Conservation (phyloP, 2,329 filamentous ascomycete species). For the Talaromyces atroroseus region DNA sequence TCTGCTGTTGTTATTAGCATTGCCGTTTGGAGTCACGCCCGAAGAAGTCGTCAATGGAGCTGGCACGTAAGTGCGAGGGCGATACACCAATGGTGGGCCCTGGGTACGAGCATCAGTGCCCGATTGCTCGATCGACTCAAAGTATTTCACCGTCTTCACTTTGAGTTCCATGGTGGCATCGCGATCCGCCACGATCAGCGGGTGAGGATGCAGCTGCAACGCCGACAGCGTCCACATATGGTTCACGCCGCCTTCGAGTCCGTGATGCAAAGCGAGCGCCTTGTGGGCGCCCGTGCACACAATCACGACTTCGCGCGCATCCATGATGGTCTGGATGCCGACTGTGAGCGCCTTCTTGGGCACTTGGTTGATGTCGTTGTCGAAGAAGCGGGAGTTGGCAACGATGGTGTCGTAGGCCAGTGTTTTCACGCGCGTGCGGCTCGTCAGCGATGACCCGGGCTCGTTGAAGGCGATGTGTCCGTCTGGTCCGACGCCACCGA, state of each 20-base stretch:
- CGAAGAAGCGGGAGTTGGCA: constrained; percentile 80
- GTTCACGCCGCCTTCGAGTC: constrained; percentile 75
- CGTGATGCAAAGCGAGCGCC: constrained; percentile 70
- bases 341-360: constrained; percentile 80
- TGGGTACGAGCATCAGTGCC: constrained; percentile 46
- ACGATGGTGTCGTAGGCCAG: constrained; percentile 81
- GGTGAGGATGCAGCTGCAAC: constrained; percentile 73
- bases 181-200: constrained; percentile 78
- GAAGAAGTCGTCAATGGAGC: constrained; percentile 21
- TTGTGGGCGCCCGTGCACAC: constrained; percentile 80
- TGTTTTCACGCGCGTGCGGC: constrained; percentile 78
- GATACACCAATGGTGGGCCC: constrained; percentile 39
- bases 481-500: constrained; percentile 79
- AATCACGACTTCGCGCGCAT: constrained; percentile 74
- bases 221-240: constrained; percentile 88
- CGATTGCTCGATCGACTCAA: constrained; percentile 65
- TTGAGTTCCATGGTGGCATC: constrained; percentile 68
- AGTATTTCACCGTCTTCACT: constrained; percentile 70
- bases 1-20: background rate
- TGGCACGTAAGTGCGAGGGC: constrained; percentile 32
- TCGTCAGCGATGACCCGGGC: constrained; percentile 71
- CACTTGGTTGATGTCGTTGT: constrained; percentile 65
- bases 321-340: constrained; percentile 75
- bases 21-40: constrained; percentile 16
- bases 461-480: constrained; percentile 91